Evolutionary conservation across 768 basidiomycete genomes (phyloP).

Genomic region (Kwoniella heveanensis): DNA sequence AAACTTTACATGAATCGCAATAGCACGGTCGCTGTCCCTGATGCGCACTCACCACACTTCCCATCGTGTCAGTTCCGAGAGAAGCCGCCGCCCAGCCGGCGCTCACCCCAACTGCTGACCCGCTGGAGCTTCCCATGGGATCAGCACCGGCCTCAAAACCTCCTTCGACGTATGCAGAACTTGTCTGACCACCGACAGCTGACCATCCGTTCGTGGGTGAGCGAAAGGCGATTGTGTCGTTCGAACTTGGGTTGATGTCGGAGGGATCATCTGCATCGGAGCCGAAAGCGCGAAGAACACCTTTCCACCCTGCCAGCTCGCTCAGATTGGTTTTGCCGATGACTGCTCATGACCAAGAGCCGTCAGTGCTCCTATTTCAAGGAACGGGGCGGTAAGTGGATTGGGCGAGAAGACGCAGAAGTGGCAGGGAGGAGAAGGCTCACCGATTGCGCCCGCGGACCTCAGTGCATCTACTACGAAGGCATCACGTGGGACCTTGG

Average conservation of each 20-base stretch:
- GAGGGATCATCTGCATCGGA: neutral
- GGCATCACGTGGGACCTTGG: conserved; percentile 13
- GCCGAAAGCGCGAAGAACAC: neutral
- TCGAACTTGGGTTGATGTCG: neutral
- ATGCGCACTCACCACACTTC: conserved; percentile 36
- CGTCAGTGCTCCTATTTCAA: too few species aligned
- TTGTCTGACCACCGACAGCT: conserved; percentile 40
- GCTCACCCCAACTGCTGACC: conserved; percentile 39
- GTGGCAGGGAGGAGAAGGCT: neutral
- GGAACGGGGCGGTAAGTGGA: too few species aligned
- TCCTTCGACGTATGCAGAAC: conserved; percentile 43
- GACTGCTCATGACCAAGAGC: conserved; percentile 3
- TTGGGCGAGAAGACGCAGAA: neutral
- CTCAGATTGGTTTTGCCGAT: conserved; percentile 49
- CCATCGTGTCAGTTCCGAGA: conserved; percentile 40
- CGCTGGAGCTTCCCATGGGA: conserved; percentile 42
- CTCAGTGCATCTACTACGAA: conserved; percentile 30
- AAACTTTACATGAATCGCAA: too few species aligned
- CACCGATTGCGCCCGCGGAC: conserved; percentile 23
- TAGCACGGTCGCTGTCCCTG: too few species aligned
- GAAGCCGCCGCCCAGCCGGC: conserved; percentile 44
- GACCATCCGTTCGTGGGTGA: conserved; percentile 43
- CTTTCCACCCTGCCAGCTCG: conserved; percentile 40
- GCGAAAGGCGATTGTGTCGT: neutral
- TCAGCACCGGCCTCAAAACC: conserved; percentile 40